Base-by-base conservation (phyloP, 1,284 basidiomycete genomes). In the Gomphus bonarii region DNA sequence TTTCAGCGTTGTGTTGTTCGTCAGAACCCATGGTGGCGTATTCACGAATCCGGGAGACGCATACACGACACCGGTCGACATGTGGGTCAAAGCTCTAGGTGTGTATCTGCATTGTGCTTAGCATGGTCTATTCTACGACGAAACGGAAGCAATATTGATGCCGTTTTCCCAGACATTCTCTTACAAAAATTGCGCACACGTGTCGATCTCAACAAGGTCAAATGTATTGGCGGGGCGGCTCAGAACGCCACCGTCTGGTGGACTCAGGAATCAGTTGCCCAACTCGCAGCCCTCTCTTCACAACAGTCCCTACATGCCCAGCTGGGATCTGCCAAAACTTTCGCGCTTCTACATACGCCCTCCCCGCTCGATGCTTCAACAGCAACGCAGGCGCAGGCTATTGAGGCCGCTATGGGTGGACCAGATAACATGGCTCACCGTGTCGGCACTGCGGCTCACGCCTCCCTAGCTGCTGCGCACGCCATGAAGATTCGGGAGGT, bases 51-150 rank as follows among this genome's bases (percentile, higher is more conserved):
- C 85, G 3, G 87, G 87, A 35, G 87, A 90, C 70, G 85, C 85
- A 28, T 88, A 86, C 66, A 90, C 86, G 33, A 87, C 85, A 3
- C 88, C 88, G 1, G 78, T 90, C 36, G 87, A 90, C 64, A 88
- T 91, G 85, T 90, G 88, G 85, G 79, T 89, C 55, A 87, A 87
- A 68, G 85, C 77, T 10, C 77, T 91, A 56, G 87, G 86, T 90
- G 66, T 70, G 84, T 73, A 52, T 61, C 58, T 59, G 63, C 65
- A 66, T 63, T 57, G 58, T 61, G 18, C 14, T 12, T 31, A 28
- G 33, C 14, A 50, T 9, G 10, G 28, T 31, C 9, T 30, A 49
- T 18, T 16, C 12, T 33, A 31, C 16, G 12, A n/a, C 1, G 67
- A 59, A 28, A 63, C 69, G 69, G 70, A 68, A 68, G 53, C 31